A percentile compares a stretch with the other conserved stretches of the same genome.
Evolutionary conservation across 1,284 basidiomycete genomes (phyloP).

Genomic region (Marasmius sp.): DNA sequence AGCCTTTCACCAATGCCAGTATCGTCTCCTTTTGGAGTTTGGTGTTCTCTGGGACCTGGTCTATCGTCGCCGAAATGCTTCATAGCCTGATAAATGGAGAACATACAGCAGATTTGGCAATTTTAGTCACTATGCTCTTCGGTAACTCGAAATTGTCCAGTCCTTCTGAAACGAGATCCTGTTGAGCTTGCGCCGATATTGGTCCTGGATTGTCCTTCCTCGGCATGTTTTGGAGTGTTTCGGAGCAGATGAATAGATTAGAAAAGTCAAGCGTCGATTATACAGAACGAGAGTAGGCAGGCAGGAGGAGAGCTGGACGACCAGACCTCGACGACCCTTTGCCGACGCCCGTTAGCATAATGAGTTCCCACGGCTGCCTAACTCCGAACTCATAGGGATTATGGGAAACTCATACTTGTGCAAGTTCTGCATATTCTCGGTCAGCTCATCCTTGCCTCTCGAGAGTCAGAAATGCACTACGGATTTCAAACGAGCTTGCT

Average conservation of each 20-base stretch:
- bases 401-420: no score
- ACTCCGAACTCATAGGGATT: no score
- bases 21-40: slow-evolving; percentile 89
- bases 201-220: slow-evolving; percentile 57
- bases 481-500: no score
- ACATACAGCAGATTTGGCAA: slow-evolving; percentile 76
- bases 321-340: no score
- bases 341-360: no score
- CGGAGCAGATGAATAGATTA: no score
- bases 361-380: no score
- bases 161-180: slow-evolving; percentile 73
- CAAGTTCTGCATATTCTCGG: no score
- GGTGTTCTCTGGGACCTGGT: slow-evolving; percentile 78
- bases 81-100: background rate
- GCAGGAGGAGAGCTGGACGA: background rate
- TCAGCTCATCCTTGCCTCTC: no score
- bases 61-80: background rate
- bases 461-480: no score
- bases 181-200: slow-evolving; percentile 70
- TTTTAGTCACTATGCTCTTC: slow-evolving; percentile 75
- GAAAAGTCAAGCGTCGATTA: background rate
- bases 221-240: slow-evolving; percentile 43
- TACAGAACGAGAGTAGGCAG: background rate
- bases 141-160: slow-evolving; percentile 89
- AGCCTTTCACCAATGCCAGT: slow-evolving; percentile 78